Percentiles rank a stretch among this genome's conserved stretches.
Evolutionary conservation across 768 basidiomycete genomes (phyloP).

Genomic region (Tylopilus rubrobrunneus): DNA sequence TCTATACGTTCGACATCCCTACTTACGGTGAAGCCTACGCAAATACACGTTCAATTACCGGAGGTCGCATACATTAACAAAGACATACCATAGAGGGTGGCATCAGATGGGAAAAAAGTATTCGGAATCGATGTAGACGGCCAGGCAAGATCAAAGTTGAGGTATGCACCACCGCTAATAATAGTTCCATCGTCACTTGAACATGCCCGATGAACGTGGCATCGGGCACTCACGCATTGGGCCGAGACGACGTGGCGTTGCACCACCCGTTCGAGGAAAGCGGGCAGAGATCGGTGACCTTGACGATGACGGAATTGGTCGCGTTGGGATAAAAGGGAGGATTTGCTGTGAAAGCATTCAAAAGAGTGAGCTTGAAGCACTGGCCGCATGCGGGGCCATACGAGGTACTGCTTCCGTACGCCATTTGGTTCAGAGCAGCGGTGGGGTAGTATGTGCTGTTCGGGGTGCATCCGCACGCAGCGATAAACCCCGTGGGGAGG

Average conservation of each 20-base stretch:
- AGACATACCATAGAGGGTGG: constrained; percentile 54
- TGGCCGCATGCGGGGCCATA: constrained; percentile 74
- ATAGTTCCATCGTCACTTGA: not conserved
- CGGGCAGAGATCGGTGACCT: constrained; percentile 80
- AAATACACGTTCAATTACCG: constrained; percentile 30
- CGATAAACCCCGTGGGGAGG: constrained; percentile 44
- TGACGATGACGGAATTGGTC: constrained; percentile 63
- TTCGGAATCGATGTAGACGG: constrained; percentile 67
- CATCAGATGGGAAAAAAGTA: constrained; percentile 74
- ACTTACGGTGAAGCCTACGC: constrained; percentile 39
- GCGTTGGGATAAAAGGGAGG: constrained; percentile 68
- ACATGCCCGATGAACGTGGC: not conserved
- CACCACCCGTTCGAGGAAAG: constrained; percentile 64
- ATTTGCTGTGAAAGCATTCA: constrained; percentile 60
- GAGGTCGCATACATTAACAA: not conserved
- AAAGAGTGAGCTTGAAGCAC: constrained; percentile 74
- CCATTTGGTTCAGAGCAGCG: constrained; percentile 75
- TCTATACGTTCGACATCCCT: not conserved
- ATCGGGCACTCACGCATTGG: constrained; percentile 53
- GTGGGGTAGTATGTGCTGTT: constrained; percentile 68
- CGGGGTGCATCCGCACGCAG: constrained; percentile 73
- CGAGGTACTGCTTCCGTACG: constrained; percentile 68
- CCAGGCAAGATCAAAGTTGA: constrained; percentile 83
- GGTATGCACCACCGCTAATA: constrained; percentile 56
- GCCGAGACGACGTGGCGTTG: constrained; percentile 53